These are phyloP conservation scores for Euphorbia celastroides DNA, from an alignment of 441 rosid species.

Conservation along the genomic window DNA sequence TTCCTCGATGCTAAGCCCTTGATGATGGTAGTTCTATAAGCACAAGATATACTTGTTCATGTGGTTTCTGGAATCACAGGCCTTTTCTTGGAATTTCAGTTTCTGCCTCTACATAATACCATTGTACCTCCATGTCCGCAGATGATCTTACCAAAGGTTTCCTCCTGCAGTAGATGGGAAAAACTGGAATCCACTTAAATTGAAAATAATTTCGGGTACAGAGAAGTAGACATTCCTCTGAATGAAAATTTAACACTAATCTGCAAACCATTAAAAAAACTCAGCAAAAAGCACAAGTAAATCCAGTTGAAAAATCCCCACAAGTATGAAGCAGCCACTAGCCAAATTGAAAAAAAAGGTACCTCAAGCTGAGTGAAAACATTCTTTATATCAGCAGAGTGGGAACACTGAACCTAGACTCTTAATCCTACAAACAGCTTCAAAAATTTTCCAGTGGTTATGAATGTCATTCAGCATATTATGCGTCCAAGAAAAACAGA, in stretches of 20 bases:
- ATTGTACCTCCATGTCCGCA: constrained; percentile 67
- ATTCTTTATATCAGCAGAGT: constrained; percentile 90
- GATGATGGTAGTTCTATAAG: constrained; percentile 73
- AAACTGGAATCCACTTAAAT: constrained; percentile 7
- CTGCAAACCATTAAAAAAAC: constrained; percentile 5
- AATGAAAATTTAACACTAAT: background rate
- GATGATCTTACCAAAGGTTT: constrained; percentile 74
- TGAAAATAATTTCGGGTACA: background rate
- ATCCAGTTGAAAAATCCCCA: background rate
- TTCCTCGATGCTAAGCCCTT: constrained; percentile 72
- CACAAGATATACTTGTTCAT: constrained; percentile 79
- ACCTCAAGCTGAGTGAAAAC: constrained; percentile 86
- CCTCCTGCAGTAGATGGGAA: constrained; percentile 46
- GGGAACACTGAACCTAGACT: constrained; percentile 83
- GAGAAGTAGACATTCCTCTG: background rate
- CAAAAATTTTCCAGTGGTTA: constrained; percentile 71
- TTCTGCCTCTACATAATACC: constrained; percentile 79
- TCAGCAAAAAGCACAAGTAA: background rate
- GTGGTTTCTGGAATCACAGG: constrained; percentile 85
- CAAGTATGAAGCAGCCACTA: background rate
- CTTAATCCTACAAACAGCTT: constrained; percentile 79
- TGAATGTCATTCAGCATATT: constrained; percentile 89
- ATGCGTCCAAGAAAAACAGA: constrained; percentile 46
- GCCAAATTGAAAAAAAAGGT: constrained; percentile 11
- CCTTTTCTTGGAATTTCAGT: constrained; percentile 65